phyloP scores from a whole-genome alignment of 2,329 filamentous ascomycete genomes.

The Fusarium liriodendri region DNA sequence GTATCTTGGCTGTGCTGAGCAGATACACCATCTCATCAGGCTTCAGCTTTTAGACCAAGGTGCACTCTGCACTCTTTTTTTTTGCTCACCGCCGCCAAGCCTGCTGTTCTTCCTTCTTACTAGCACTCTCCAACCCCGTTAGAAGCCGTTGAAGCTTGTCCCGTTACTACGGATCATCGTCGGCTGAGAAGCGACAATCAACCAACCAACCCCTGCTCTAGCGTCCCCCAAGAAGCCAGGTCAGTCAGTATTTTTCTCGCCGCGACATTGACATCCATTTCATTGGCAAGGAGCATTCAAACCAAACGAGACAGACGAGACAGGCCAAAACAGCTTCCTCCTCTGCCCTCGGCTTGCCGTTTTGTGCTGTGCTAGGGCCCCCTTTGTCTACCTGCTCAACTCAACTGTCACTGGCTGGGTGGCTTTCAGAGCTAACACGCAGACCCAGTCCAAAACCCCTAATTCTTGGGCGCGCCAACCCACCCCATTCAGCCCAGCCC shows the following conservation, averaged over 20 bases:
- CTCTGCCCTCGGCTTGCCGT: not conserved
- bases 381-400: slow-evolving; percentile 4
- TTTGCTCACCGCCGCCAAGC: not conserved
- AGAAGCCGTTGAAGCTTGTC: slow-evolving; percentile 5
- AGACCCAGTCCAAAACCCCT: slow-evolving; percentile 42
- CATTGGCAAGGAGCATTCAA: not conserved
- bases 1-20: not conserved
- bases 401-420: slow-evolving; percentile 11
- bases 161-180: slow-evolving; percentile 20
- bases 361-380: slow-evolving; percentile 11
- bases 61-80: not conserved
- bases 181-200: slow-evolving; percentile 21
- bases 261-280: not conserved
- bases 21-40: not conserved
- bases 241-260: slow-evolving; percentile 11
- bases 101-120: not conserved
- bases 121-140: not conserved
- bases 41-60: not conserved
- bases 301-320: not conserved
- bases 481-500: slow-evolving; percentile 43
- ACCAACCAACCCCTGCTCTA: slow-evolving; percentile 23
- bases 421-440: slow-evolving; percentile 29
- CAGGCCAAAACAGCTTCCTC: slow-evolving; percentile 1
- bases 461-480: slow-evolving; percentile 43
- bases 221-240: slow-evolving; percentile 20